Percentiles rank a stretch among this genome's conserved stretches.
These are phyloP conservation scores for Candida xiaguanensis DNA, from an alignment of 805 yeast species.

Conservation along the genomic window DNA sequence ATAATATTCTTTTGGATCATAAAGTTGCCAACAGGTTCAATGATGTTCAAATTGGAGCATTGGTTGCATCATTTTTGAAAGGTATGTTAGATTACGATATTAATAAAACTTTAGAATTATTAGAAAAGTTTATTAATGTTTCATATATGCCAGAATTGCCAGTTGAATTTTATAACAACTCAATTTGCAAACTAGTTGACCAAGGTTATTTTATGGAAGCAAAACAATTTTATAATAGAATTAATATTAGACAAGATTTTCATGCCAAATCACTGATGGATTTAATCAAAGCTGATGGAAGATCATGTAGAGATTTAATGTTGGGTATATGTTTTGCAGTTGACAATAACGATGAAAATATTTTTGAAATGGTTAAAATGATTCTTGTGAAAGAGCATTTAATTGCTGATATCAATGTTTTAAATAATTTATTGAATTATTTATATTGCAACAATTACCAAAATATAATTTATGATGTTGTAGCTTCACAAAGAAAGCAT, in stretches of 20 bases:
- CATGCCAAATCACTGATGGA: conserved; percentile 14
- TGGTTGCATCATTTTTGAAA: conserved; percentile 43
- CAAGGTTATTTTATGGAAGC: conserved; percentile 18
- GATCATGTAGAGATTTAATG: conserved; percentile 25
- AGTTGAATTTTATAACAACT: conserved; percentile 24
- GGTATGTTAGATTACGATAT: conserved; percentile 18
- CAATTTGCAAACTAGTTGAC: conserved; percentile 24
- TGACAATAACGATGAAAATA: conserved; percentile 30
- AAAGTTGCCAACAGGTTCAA: conserved; percentile 21
- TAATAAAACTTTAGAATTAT: conserved; percentile 20
- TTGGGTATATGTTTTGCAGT: conserved; percentile 29
- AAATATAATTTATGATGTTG: conserved; percentile 28
- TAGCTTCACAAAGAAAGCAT: conserved; percentile 31
- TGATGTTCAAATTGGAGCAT: conserved; percentile 29
- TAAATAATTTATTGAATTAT: conserved; percentile 27
- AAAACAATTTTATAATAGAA: conserved; percentile 32
- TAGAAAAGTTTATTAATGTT: conserved; percentile 25
- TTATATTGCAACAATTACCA: conserved; percentile 25
- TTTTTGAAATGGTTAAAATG: conserved; percentile 35
- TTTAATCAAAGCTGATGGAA: conserved; percentile 8
- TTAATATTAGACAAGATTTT: conserved; percentile 35
- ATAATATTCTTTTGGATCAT: conserved; percentile 47
- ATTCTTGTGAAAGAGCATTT: conserved; percentile 28
- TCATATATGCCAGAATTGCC: conserved; percentile 35
- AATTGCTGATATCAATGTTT: conserved; percentile 24